phyloP scores from a whole-genome alignment of 805 yeast species.

The Yamadazyma laniorum region DNA sequence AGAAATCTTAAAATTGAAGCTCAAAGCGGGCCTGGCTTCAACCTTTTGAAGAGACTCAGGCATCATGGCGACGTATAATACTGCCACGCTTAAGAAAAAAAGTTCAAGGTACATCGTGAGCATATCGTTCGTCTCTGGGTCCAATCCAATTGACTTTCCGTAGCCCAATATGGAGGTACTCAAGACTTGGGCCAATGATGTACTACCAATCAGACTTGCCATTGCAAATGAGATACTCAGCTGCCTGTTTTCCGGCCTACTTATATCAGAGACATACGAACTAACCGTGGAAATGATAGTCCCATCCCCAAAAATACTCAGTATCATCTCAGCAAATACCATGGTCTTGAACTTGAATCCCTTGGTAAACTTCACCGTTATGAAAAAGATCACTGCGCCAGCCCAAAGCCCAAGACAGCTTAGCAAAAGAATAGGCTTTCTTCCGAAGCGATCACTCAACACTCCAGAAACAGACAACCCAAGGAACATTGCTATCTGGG shows the following conservation, averaged over 20 bases:
- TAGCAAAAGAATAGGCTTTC: constrained; percentile 26
- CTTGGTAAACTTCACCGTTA: background rate
- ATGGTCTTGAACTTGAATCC: constrained; percentile 11
- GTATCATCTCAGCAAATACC: constrained; percentile 45
- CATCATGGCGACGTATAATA: constrained; percentile 15
- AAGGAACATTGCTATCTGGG: constrained; percentile 47
- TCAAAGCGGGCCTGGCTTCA: background rate
- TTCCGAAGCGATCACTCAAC: constrained; percentile 36
- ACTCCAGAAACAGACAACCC: constrained; percentile 52
- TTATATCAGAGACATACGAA: constrained; percentile 73
- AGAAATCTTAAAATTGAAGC: background rate
- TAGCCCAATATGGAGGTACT: background rate
- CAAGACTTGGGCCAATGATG: constrained; percentile 1
- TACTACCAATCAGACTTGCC: constrained; percentile 41
- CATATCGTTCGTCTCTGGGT: background rate
- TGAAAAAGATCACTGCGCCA: background rate
- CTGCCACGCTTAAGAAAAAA: background rate
- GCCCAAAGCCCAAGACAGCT: constrained; percentile 11
- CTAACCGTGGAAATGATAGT: constrained; percentile 56
- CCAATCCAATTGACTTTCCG: constrained; percentile 1
- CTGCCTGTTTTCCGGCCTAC: constrained; percentile 54
- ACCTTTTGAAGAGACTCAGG: constrained; percentile 3
- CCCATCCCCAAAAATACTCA: constrained; percentile 60
- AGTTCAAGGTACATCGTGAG: constrained; percentile 1
- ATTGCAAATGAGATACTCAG: constrained; percentile 52